phyloP scores from a whole-genome alignment of 2,329 filamentous ascomycete species.

The Botrytis sinoallii region DNA sequence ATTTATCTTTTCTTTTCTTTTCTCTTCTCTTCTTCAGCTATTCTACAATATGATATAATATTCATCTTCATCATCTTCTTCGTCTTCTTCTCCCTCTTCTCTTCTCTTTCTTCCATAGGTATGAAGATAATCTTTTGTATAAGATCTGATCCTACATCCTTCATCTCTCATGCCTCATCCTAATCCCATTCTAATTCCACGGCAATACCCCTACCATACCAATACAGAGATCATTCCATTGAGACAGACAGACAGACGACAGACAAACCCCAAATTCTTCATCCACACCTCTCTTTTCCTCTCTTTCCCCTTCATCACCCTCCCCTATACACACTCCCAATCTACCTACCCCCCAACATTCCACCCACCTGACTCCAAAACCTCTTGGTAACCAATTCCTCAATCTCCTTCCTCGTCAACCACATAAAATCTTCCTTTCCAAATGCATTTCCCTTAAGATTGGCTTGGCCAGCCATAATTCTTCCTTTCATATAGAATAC shows the following conservation, averaged over 20 bases:
- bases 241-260: neutral
- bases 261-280: neutral
- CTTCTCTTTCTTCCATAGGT: neutral
- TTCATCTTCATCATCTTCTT: neutral
- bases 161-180: neutral
- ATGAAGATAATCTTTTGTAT: neutral
- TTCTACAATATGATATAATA: neutral
- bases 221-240: neutral
- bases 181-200: neutral
- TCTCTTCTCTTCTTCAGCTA: neutral
- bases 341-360: conserved; percentile 75
- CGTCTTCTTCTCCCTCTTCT: neutral
- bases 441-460: conserved; percentile 68
- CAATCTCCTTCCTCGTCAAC: conserved; percentile 85
- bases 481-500: conserved; percentile 94
- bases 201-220: neutral
- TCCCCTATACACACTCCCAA: too few relatives aligned
- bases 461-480: conserved; percentile 94
- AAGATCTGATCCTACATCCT: neutral
- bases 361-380: conserved; percentile 77
- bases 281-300: neutral
- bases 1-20: neutral
- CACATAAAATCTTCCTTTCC: conserved; percentile 84
- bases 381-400: conserved; percentile 58
- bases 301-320: neutral